Evolutionary conservation across 148 eudicot species (phyloP), one percentile per base, ranked within the genome.

Genomic region (Agrostemma githago): DNA sequence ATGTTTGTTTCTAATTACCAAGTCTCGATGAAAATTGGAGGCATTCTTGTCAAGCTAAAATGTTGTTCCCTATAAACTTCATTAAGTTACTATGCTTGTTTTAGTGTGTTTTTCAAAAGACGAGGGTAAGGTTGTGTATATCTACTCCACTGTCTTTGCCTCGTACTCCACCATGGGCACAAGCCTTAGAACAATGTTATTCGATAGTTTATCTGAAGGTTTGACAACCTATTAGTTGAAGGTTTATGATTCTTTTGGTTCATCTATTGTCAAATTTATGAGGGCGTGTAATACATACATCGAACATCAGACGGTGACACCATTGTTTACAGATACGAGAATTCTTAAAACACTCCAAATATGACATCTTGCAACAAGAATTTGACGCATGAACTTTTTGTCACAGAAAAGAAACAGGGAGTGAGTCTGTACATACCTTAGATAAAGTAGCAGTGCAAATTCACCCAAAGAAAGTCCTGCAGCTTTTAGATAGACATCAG

Each of bases 401-500:
- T 66, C 14, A 66, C 15, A 34, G 12, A 20, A 65, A 65, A 65
- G 42, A 12, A 39, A 42, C 38, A 14, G 15, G n/a, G 41, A 21
- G 15, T 38, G 14, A 64, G n/a, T 37, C 44, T 64, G 12, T 38
- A 64, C 68, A 40, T 38, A 40, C 44, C 68, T 65, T 38, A 39
- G 20, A 38, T 16, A 40, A 6, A 38, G 17, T 39, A 38, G 43
- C 46, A 14, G 5, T 44, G 19, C 14, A 16, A 65, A 40, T 65
- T 39, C 44, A 38, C 46, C 19, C 44, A 38, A 14, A 38, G 19
- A 65, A 65, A 65, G 9, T 38, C 68, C 40, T 12, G 43, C 68
- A 65, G 68, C 68, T 38, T 65, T 65, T 15, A 44, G 17, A 65
- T 65, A 65, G 46, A 65, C 68, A 65, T 40, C 40, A 14, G 51